Percentiles rank a stretch among this genome's conserved stretches.
Evolutionary conservation across 345 rosid genomes (phyloP).

Genomic region (Eucalyptus pumila): DNA sequence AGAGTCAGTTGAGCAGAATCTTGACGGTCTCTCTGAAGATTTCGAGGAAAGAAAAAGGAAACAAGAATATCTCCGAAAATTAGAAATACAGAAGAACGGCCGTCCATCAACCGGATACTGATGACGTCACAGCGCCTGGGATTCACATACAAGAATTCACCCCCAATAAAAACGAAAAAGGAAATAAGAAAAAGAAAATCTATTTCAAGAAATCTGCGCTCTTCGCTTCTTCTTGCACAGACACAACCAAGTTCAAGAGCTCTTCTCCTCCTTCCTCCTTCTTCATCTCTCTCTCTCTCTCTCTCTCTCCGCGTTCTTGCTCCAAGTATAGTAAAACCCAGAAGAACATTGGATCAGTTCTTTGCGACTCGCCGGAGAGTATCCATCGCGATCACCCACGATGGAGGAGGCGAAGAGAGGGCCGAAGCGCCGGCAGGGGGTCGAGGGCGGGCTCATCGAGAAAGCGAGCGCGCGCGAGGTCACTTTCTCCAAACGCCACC

Average conservation of each 20-base stretch:
- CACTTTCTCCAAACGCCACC: not conserved
- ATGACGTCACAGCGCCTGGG: not conserved
- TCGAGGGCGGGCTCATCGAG: not conserved
- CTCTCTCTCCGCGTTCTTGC: too few relatives aligned
- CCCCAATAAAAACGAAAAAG: not conserved
- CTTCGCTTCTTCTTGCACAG: not conserved
- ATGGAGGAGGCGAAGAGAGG: not conserved
- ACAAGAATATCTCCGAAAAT: not conserved
- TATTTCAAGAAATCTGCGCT: not conserved
- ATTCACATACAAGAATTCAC: not conserved
- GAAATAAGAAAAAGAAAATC: not conserved
- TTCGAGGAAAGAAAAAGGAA: not conserved
- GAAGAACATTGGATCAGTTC: not conserved
- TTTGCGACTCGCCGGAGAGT: not conserved
- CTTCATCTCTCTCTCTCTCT: not conserved
- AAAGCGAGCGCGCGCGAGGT: not conserved
- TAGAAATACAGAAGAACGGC: not conserved
- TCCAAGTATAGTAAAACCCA: not conserved
- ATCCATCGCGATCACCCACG: not conserved
- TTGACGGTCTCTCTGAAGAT: not conserved
- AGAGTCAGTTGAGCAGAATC: not conserved
- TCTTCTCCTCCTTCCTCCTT: not conserved
- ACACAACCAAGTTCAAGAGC: not conserved
- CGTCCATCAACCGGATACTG: not conserved
- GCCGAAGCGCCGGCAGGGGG: not conserved